These are phyloP conservation scores for Spiromastix sp. DNA, from an alignment of 2,329 filamentous ascomycete species.

Conservation along the genomic window DNA sequence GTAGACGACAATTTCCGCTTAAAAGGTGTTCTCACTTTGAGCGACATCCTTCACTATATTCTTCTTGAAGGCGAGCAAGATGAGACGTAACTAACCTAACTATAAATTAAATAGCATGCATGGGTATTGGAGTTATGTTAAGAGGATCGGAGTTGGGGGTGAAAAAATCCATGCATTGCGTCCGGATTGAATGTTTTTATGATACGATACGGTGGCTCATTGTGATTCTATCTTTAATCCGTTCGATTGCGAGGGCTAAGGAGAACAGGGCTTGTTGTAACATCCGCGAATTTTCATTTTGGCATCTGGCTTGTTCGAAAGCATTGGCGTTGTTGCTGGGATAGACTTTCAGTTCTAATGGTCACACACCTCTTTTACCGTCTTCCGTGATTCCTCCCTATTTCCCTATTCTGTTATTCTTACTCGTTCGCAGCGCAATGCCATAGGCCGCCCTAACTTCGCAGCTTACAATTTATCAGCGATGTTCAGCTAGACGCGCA, in stretches of 20 bases:
- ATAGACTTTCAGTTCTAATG: no score
- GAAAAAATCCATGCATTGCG: slow-evolving; percentile 6
- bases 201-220: no score
- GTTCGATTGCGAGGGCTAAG: no score
- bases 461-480: no score
- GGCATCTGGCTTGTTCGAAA: no score
- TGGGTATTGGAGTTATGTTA: slow-evolving; percentile 7
- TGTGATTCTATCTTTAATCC: no score
- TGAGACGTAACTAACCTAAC: slow-evolving; percentile 23
- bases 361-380: neutral
- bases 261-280: no score
- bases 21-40: slow-evolving; percentile 82
- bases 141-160: slow-evolving; percentile 12
- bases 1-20: slow-evolving; percentile 83
- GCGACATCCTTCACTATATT: slow-evolving; percentile 93
- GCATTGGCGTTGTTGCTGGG: slow-evolving; percentile 2
- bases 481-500: no score
- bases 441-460: no score
- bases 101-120: slow-evolving; percentile 4
- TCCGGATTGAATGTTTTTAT: no score
- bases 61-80: slow-evolving; percentile 67
- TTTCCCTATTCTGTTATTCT: neutral
- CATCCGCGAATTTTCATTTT: no score
- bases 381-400: slow-evolving; percentile 1
- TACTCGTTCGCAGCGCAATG: neutral